Base-by-base conservation (phyloP, 2,329 filamentous ascomycete species). In the Penicillium expansum region DNA sequence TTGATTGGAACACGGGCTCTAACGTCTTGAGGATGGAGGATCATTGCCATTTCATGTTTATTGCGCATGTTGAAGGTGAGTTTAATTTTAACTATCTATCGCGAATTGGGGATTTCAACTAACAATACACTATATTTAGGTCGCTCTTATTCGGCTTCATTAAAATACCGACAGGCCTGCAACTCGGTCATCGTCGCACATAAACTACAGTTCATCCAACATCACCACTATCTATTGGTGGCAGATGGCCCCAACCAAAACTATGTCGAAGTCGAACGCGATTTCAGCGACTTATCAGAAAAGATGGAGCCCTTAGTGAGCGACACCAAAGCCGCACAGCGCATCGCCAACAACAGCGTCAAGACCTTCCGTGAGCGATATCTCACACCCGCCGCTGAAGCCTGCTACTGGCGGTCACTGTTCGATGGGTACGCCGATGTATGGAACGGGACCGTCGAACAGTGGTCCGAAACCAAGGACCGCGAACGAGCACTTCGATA, bases 261-360 rank as follows among this genome's bases (percentile, higher is more conserved):
- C 62, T 79, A 73, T 43, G 73, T 82, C 32, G 71, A 77, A 56
- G 79, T 82, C 4, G 69, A 77, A 52, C 70, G 74, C 14, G 77
- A 82, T 67, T 87, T 85, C 69, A 82, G 81, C 61, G 83, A 87
- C 61, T 76, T 84, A 57, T 60, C 68, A 3, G 62, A 69, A 8
- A 75, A 71, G 38, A 73, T 79, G 52, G 57, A 76, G 4, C 67
- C 69, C 5, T 64, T 80, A 5, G 63, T 77, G 24, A 58, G 58
- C 8, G 62, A 80, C 55, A 71, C 71, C 5, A 62, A 70, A 3
- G 65, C 70, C 10, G 78, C 79, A 1, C 65, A 75, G 56, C 65
- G 62, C 24, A 82, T 83, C 45, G 80, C 80, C 24, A 67, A 74
- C 16, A 80, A 82, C 56, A 77, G 69, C 47, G 72, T 77, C 16